Base-by-base conservation (phyloP, 768 basidiomycete species). In the Amanita polypyramis region DNA sequence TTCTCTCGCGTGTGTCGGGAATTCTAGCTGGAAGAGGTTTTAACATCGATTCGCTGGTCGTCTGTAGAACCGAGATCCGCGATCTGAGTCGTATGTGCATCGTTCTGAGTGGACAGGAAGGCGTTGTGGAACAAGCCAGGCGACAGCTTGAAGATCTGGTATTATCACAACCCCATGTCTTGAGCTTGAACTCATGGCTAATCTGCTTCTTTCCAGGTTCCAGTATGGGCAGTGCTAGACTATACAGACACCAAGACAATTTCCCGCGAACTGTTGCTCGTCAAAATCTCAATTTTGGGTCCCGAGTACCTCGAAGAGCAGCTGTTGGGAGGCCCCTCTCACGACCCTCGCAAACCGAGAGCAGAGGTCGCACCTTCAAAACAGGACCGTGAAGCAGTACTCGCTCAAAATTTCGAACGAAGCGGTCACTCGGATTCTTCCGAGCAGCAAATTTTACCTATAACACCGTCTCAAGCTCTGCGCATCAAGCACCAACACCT, bases 31-130 rank as follows among this genome's bases (percentile, higher is more conserved):
- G 90, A 35, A 75, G 96, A 54, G 96, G 96, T 3, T 96, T 99
- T 75, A 99, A 99, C 72, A 89, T 95, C 63, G 95, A 99, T 67
- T 97, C 95, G 4, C 73, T 99, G 53, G 96, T 99, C 58, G 96
- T 99, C 20, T 99, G 96, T 67, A 79, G 88, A 45, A 99, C 96
- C 32, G 96, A 98, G 67, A 91, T 98, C 53, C 82, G 91, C 49
- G 96, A 99, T 71, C 72, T 98, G 43, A 89, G 85, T 70, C 80
- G 96, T 35, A 99, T 99, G 96, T 96, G 90, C 61, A 91, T 99
- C 64, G 93, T 97, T 55, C 74, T 99, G 41, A 84, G 80, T 49
- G 96, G 96, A 0, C 96, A 99, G 64, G 96, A 99, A 59, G 90
- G 91, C 50, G 94, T 98, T 37, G 86, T 99, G 45, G 96, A 98